phyloP scores from a whole-genome alignment of 2,329 filamentous ascomycete species.

The Pyricularia sp. region DNA sequence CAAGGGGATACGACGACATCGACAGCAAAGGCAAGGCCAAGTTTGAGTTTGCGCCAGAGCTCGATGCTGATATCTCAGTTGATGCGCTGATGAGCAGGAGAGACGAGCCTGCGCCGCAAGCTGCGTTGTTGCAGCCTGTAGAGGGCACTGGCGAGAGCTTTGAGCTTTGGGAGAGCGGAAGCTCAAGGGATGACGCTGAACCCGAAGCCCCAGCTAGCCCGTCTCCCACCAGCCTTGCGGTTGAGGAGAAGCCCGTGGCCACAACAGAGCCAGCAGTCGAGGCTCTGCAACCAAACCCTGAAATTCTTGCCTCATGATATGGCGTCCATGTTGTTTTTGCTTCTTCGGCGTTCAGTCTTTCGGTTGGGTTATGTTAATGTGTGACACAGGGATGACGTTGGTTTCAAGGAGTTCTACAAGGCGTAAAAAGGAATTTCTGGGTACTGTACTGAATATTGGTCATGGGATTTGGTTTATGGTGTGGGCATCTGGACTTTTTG shows the following conservation, averaged over 20 bases:
- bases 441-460: not conserved
- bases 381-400: not conserved
- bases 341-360: not conserved
- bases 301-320: not conserved
- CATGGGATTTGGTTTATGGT: not conserved
- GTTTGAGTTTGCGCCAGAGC: constrained; percentile 18
- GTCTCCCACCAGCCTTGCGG: not conserved
- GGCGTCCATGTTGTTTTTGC: not conserved
- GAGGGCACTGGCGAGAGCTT: constrained; percentile 52
- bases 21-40: constrained; percentile 7
- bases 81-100: constrained; percentile 28
- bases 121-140: constrained; percentile 41
- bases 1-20: constrained; percentile 8
- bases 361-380: not conserved
- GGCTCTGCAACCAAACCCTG: not conserved
- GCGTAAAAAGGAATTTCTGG: not conserved
- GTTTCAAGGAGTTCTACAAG: not conserved
- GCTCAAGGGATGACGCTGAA: constrained; percentile 48
- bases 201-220: constrained; percentile 7
- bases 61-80: constrained; percentile 14
- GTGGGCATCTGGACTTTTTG: not conserved
- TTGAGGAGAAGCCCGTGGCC: not conserved
- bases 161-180: constrained; percentile 63
- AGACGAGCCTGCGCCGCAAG: constrained; percentile 28
- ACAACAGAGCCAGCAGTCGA: not conserved